Percentiles rank a stretch among this genome's conserved stretches.
These are phyloP conservation scores for Tephrocybe sp. DNA, from an alignment of 768 basidiomycete species.

Conservation along the genomic window DNA sequence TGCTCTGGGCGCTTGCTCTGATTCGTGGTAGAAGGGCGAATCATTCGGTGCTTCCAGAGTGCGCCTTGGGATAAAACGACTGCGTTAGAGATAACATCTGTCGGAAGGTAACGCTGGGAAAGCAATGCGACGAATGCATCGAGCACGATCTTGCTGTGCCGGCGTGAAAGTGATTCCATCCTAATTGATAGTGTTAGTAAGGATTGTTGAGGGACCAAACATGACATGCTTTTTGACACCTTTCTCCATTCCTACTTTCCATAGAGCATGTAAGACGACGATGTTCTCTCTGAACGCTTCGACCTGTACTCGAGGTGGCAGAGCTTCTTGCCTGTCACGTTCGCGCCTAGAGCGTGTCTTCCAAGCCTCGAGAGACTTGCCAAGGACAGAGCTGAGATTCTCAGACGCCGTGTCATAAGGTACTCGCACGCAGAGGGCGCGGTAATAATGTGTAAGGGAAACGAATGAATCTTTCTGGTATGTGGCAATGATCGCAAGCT, in stretches of 20 bases:
- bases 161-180: conserved; percentile 45
- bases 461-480: conserved; percentile 82
- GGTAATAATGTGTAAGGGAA: conserved; percentile 84
- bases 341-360: conserved; percentile 41
- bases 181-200: conserved; percentile 27
- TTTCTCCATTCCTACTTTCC: conserved; percentile 55
- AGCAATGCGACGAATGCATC: conserved; percentile 61
- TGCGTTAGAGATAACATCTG: conserved; percentile 73
- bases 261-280: conserved; percentile 74
- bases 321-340: conserved; percentile 30
- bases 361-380: conserved; percentile 63
- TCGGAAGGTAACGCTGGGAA: conserved; percentile 65
- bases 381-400: conserved; percentile 74
- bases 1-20: conserved; percentile 24
- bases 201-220: conserved; percentile 2
- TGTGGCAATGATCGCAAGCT: conserved; percentile 88
- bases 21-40: conserved; percentile 39
- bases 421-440: conserved; percentile 81
- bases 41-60: conserved; percentile 81
- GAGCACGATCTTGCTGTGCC: conserved; percentile 46
- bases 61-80: conserved; percentile 76
- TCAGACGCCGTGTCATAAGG: conserved; percentile 87
- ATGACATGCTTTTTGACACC: conserved; percentile 55
- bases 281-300: conserved; percentile 71
- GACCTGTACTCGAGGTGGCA: conserved; percentile 50